Evolutionary conservation across 2,329 filamentous ascomycete species (phyloP).

Genomic region (Parafenestella ontariensis): DNA sequence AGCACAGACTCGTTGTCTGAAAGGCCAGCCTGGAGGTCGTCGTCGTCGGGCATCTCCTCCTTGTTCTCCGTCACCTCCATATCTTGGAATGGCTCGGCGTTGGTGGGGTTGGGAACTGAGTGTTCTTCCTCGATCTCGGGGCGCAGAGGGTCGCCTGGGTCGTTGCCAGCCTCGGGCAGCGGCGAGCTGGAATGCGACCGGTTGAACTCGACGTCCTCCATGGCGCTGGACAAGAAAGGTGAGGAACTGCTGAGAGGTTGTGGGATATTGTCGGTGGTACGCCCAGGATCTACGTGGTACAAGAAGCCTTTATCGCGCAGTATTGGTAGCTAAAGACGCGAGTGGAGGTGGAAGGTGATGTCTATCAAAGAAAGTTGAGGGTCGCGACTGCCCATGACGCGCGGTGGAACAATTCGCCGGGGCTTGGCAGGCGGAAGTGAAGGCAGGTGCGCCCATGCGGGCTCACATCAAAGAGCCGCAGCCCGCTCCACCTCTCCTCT

Average conservation of each 20-base stretch:
- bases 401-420: conserved; percentile 25
- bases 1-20: conserved; percentile 68
- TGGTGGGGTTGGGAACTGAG: conserved; percentile 52
- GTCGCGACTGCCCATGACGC: conserved; percentile 34
- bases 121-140: conserved; percentile 60
- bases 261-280: background rate
- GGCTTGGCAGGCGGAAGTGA: conserved; percentile 16
- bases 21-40: conserved; percentile 51
- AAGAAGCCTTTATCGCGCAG: background rate
- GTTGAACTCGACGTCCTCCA: conserved; percentile 55
- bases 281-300: background rate
- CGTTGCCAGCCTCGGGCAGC: conserved; percentile 56
- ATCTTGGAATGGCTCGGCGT: conserved; percentile 53
- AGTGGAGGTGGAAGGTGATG: conserved; percentile 5
- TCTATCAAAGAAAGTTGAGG: conserved; percentile 21
- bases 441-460: conserved; percentile 8
- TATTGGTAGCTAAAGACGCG: background rate
- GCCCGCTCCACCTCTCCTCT: conserved; percentile 6
- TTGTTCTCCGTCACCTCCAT: conserved; percentile 54
- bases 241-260: background rate
- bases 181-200: conserved; percentile 49
- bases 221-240: conserved; percentile 18
- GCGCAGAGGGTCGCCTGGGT: conserved; percentile 54
- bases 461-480: conserved; percentile 5
- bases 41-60: conserved; percentile 46